Conservation (phyloP, 2,329 filamentous ascomycete genomes). For the Penicillium sp. region DNA sequence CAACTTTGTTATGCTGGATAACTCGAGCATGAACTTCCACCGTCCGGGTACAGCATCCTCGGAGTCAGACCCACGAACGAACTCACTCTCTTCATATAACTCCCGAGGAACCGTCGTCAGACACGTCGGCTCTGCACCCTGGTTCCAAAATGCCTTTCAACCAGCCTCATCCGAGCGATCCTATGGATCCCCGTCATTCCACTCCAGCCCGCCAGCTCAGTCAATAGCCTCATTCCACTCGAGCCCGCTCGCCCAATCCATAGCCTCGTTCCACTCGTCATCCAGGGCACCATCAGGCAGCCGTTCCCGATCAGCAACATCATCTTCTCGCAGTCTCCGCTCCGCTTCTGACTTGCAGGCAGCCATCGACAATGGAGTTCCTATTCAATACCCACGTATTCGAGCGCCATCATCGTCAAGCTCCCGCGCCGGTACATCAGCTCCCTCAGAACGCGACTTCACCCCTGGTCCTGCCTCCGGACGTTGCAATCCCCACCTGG, state of each 20-base stretch:
- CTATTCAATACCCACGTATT: slow-evolving; percentile 42
- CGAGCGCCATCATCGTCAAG: slow-evolving; percentile 41
- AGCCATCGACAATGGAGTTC: slow-evolving; percentile 37
- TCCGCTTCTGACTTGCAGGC: slow-evolving; percentile 40
- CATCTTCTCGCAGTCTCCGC: slow-evolving; percentile 34
- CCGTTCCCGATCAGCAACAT: slow-evolving; percentile 35
- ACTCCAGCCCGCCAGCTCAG: slow-evolving; percentile 42
- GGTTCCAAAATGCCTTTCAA: slow-evolving; percentile 37
- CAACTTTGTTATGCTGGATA: slow-evolving; percentile 32
- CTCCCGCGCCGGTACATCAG: slow-evolving; percentile 42
- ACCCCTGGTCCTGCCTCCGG: slow-evolving; percentile 37
- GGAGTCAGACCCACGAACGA: slow-evolving; percentile 35
- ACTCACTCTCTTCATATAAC: slow-evolving; percentile 43
- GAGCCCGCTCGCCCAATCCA: slow-evolving; percentile 39
- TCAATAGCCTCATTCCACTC: slow-evolving; percentile 40
- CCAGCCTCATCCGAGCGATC: slow-evolving; percentile 35
- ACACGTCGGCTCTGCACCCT: slow-evolving; percentile 36
- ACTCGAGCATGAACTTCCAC: slow-evolving; percentile 40
- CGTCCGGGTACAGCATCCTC: slow-evolving; percentile 33
- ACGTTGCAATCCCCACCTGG: slow-evolving; percentile 27
- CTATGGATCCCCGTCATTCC: slow-evolving; percentile 39
- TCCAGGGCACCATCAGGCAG: slow-evolving; percentile 33
- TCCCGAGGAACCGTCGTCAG: slow-evolving; percentile 44
- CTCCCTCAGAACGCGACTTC: slow-evolving; percentile 29
- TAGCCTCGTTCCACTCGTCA: slow-evolving; percentile 36